Base-by-base conservation (phyloP, 2,329 filamentous ascomycete genomes). In the Cercospora sp. region DNA sequence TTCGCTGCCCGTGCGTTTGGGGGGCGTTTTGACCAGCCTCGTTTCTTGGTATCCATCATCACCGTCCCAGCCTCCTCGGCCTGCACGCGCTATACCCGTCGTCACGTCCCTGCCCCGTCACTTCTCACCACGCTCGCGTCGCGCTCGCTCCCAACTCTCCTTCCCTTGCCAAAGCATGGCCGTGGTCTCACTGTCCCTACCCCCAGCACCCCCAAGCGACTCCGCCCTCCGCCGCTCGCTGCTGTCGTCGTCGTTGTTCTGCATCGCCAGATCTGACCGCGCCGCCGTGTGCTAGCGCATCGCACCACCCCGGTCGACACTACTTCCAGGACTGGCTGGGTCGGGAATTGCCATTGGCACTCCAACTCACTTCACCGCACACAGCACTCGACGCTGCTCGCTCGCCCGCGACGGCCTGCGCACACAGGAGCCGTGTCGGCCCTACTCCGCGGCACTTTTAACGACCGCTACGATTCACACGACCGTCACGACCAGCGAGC, bases 391-490 rank as follows among this genome's bases (percentile, higher is more conserved):
- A 26, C 55, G 5, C 31, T 60, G 57, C 53, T 36, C 45, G 26
- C 28, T 53, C 30, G 31, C 66, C 53, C 31, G 63, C 58, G 63
- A 63, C 60, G 51, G 48, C 63, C 51, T 68, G 60, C 64, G 63
- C 64, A 45, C 63, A 23, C 70, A 72, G 74, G 67, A 72, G 72
- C 70, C 74, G 81, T 85, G 83, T 82, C 82, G 80, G 78, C 74
- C 75, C 75, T 75, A 75, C 74, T 72, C 72, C 75, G 71, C 70
- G 73, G 75, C 78, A 75, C 76, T 64, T 78, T 80, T 86, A 79
- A 86, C 83, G 83, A 86, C 80, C 79, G 80, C 78, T 77, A 86
- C 85, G 84, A 86, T 72, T 72, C 73, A 72, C 78, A 87, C 84
- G 84, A 86, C 79, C 78, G n/a, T 26, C 63, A 60, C 55, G 55